Evolutionary conservation across 2,329 filamentous ascomycete genomes (phyloP).

Genomic region (Cercospora beticola): DNA sequence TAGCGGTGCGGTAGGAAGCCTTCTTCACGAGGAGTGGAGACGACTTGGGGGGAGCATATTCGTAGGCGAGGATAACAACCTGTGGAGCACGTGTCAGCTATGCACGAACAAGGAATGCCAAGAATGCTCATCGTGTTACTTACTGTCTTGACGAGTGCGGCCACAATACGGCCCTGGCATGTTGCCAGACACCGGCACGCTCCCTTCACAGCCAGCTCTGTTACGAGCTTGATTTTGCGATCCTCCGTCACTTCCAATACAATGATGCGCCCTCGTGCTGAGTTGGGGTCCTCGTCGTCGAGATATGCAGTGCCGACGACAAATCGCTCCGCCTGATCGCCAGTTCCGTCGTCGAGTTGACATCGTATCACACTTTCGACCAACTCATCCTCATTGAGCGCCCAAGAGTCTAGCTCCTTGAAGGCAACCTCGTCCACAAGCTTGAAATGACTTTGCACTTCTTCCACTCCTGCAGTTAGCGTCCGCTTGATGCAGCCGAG

Average conservation of each 20-base stretch:
- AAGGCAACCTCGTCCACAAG: conserved; percentile 91
- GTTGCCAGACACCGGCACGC: conserved; percentile 77
- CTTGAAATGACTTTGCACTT: conserved; percentile 76
- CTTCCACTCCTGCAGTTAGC: conserved; percentile 68
- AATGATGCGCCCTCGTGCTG: conserved; percentile 73
- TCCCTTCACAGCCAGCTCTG: conserved; percentile 69
- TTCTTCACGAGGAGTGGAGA: conserved; percentile 62
- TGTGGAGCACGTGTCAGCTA: conserved; percentile 31
- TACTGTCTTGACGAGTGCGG: conserved; percentile 78
- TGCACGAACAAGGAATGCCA: conserved; percentile 28
- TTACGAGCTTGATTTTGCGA: conserved; percentile 69
- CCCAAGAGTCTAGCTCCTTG: conserved; percentile 69
- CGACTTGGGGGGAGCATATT: conserved; percentile 54
- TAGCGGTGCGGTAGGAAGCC: conserved; percentile 76
- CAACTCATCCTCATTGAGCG: conserved; percentile 67
- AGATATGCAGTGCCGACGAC: conserved; percentile 86
- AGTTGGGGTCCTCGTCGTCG: conserved; percentile 54
- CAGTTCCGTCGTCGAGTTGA: conserved; percentile 63
- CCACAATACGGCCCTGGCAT: conserved; percentile 74
- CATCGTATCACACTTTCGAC: conserved; percentile 82
- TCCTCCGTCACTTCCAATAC: conserved; percentile 79
- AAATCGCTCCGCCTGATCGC: conserved; percentile 69
- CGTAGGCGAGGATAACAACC: conserved; percentile 59
- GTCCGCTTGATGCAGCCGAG: conserved; percentile 80
- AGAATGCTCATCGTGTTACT: conserved; percentile 45